Evolutionary conservation across 352 stramenopile genomes (phyloP).

Genomic region (Phytophthora boehmeriae): DNA sequence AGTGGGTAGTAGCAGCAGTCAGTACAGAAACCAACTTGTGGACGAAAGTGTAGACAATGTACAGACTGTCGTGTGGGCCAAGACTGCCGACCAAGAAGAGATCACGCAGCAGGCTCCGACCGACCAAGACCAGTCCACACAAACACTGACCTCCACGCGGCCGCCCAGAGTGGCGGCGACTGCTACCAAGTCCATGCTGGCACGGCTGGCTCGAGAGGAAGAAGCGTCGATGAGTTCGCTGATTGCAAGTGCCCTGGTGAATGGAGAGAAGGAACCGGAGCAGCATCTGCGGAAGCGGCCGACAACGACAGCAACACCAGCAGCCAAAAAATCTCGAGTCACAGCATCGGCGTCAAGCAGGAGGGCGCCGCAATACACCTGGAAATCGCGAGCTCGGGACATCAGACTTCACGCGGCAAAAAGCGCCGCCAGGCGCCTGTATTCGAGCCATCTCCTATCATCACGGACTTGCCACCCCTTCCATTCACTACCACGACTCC

Average conservation of each 20-base stretch:
- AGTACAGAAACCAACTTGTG: neutral
- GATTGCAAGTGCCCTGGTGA: neutral
- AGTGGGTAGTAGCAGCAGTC: slow-evolving; percentile 3
- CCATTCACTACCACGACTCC: slow-evolving; percentile 37
- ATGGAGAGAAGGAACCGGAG: neutral
- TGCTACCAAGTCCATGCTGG: slow-evolving; percentile 21
- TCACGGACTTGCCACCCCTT: slow-evolving; percentile 37
- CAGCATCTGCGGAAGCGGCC: slow-evolving; percentile 24
- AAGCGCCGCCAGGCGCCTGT: slow-evolving; percentile 26
- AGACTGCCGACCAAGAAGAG: neutral
- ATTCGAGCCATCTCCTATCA: slow-evolving; percentile 26
- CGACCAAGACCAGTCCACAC: neutral
- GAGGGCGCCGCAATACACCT: slow-evolving; percentile 9
- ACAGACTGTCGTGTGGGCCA: neutral
- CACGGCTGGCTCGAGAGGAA: slow-evolving; percentile 21
- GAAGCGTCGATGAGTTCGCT: slow-evolving; percentile 8
- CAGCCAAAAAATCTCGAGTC: slow-evolving; percentile 11
- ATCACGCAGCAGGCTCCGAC: neutral
- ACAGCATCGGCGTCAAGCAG: neutral
- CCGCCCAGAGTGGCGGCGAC: slow-evolving; percentile 24
- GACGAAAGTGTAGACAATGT: neutral
- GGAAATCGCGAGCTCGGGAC: neutral
- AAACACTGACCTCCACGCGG: neutral
- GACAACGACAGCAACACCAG: neutral
- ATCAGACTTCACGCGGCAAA: slow-evolving; percentile 14